Percentiles rank a stretch among this genome's conserved stretches.
Evolutionary conservation across 768 basidiomycete species (phyloP).

Genomic region (Phlegmacium glaucopus): DNA sequence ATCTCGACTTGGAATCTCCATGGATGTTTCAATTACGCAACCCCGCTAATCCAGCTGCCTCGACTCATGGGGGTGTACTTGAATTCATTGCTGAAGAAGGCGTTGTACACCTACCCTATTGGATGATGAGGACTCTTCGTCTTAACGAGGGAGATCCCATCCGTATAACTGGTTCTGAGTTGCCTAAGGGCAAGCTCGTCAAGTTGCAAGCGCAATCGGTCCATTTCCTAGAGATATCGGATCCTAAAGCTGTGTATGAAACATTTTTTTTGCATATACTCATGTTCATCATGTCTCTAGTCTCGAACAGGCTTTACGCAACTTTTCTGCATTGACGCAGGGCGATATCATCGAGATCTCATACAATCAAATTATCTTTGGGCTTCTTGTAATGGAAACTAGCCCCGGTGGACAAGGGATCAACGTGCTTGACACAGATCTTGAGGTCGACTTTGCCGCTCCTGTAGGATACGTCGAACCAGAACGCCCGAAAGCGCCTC

Average conservation of each 20-base stretch:
- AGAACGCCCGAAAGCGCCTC: conserved; percentile 75
- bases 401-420: conserved; percentile 87
- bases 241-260: conserved; percentile 95
- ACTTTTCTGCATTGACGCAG: conserved; percentile 88
- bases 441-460: conserved; percentile 96
- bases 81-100: conserved; percentile 99
- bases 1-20: conserved; percentile 83
- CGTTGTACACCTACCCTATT: conserved; percentile 90
- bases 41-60: conserved; percentile 77
- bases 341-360: conserved; percentile 97
- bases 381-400: conserved; percentile 93
- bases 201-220: conserved; percentile 96
- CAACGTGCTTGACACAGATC: conserved; percentile 88
- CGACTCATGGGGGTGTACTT: conserved; percentile 94
- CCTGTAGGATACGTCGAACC: conserved; percentile 96
- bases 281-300: conserved; percentile 35
- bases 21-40: conserved; percentile 98
- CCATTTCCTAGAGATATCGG: conserved; percentile 95
- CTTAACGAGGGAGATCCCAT: conserved; percentile 95
- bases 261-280: not conserved
- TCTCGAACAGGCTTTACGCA: conserved; percentile 90
- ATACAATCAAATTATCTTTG: conserved; percentile 96
- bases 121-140: conserved; percentile 99
- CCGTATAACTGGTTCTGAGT: conserved; percentile 81
- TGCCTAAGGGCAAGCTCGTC: conserved; percentile 92